Conservation (phyloP, 305 asterid genomes). For the Solanum hybrid region DNA sequence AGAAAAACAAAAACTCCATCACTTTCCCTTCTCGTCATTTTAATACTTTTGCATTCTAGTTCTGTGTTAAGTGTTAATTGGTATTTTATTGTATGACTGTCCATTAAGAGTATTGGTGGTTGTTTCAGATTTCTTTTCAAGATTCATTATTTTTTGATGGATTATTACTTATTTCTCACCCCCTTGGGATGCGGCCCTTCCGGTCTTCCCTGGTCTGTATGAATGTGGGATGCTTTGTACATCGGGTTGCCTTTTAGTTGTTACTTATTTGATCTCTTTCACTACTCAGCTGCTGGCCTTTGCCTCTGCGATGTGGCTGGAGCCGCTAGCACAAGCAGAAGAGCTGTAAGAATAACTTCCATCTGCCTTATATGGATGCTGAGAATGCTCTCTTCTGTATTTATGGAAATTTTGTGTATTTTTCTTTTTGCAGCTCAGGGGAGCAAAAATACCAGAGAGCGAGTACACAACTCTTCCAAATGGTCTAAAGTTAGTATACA, state of each 20-base stretch:
- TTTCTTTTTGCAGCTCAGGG: slow-evolving; percentile 67
- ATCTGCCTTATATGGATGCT: not conserved
- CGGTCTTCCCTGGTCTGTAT: not conserved
- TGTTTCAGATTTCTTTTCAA: not conserved
- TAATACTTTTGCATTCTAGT: not conserved
- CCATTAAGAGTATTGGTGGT: not conserved
- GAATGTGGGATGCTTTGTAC: not conserved
- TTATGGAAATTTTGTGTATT: slow-evolving; percentile 3
- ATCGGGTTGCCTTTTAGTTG: not conserved
- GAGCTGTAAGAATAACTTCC: slow-evolving; percentile 64
- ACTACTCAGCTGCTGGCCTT: slow-evolving; percentile 57
- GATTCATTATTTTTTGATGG: not conserved
- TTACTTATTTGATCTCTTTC: slow-evolving; percentile 13
- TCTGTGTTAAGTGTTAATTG: not conserved
- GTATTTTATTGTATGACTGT: not conserved
- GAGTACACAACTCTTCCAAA: slow-evolving; percentile 73
- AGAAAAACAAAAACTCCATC: not conserved
- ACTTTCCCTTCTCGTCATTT: not conserved
- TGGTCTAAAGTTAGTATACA: slow-evolving; percentile 78
- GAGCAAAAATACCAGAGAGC: slow-evolving; percentile 83
- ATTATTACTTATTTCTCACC: not conserved
- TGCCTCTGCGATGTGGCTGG: slow-evolving; percentile 49
- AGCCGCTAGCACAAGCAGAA: slow-evolving; percentile 88
- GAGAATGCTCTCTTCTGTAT: not conserved
- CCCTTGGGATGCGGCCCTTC: not conserved